Conservation (phyloP, 140 eudicot genomes). For the Eryngium alpinum region DNA sequence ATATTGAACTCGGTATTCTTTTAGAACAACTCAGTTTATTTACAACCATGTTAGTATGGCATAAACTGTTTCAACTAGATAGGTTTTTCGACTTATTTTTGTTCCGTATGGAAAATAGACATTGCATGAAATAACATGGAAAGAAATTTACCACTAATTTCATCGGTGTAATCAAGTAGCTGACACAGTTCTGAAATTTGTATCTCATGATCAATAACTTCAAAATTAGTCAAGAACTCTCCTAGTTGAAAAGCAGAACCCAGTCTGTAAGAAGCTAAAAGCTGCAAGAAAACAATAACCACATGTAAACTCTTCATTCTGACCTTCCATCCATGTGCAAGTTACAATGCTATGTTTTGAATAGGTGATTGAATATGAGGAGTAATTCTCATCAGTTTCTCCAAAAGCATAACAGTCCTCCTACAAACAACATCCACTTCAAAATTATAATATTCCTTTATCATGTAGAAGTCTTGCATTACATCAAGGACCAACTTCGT, state of each 20-base stretch:
- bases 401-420: constrained; percentile 23
- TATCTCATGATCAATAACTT: not conserved
- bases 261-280: not conserved
- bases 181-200: not conserved
- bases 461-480: constrained; percentile 25
- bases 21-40: too few species aligned
- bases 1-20: too few species aligned
- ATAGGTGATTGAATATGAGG: constrained; percentile 21
- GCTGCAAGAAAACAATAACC: not conserved
- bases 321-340: constrained; percentile 29
- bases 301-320: constrained; percentile 17
- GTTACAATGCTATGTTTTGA: constrained; percentile 19
- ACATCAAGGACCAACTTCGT: constrained; percentile 26
- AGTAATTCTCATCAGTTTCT: constrained; percentile 27
- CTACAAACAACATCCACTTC: constrained; percentile 12
- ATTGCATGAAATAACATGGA: not conserved
- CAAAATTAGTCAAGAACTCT: not conserved
- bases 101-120: too few species aligned
- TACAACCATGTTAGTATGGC: too few species aligned
- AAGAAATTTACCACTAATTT: not conserved
- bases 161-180: not conserved
- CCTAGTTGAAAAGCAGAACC: not conserved
- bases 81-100: too few species aligned
- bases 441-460: constrained; percentile 9
- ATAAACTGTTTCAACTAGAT: too few species aligned